These are phyloP conservation scores for Colletotrichum sp. DNA, from an alignment of 2,329 filamentous ascomycete species.

Conservation along the genomic window DNA sequence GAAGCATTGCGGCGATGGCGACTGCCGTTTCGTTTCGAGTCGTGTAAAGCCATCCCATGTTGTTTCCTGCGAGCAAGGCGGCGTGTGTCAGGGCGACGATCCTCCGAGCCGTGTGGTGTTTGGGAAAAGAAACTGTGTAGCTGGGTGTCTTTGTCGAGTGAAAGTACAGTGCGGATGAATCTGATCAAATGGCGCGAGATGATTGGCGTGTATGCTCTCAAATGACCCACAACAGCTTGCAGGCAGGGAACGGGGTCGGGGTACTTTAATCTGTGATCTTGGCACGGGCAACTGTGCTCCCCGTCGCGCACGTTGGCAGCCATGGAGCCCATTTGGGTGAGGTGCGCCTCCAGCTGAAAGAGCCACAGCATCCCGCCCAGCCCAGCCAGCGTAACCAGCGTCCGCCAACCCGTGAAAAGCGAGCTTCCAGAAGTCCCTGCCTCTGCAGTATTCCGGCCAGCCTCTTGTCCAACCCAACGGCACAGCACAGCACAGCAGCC, in stretches of 20 bases:
- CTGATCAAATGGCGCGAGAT: background rate
- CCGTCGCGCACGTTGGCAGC: background rate
- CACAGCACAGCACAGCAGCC: background rate
- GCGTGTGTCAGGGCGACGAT: background rate
- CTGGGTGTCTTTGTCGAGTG: fast-evolving
- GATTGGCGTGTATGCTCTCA: background rate
- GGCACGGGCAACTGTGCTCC: background rate
- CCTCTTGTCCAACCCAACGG: background rate
- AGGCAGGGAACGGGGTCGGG: background rate
- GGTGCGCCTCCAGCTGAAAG: background rate
- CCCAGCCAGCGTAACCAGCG: background rate
- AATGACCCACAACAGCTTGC: background rate
- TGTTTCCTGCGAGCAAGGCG: background rate
- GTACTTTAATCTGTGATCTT: slow-evolving; percentile 11
- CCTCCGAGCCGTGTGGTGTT: background rate
- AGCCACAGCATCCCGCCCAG: background rate
- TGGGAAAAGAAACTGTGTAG: background rate
- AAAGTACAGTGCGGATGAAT: background rate
- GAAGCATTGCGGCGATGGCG: background rate
- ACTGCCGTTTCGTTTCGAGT: slow-evolving; percentile 3
- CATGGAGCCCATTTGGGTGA: background rate
- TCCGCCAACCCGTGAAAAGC: background rate
- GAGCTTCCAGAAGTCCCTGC: background rate
- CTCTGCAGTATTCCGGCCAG: background rate
- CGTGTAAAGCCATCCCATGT: background rate